Evolutionary conservation across 2,329 filamentous ascomycete species (phyloP).

Genomic region (Trichoderma sp.): DNA sequence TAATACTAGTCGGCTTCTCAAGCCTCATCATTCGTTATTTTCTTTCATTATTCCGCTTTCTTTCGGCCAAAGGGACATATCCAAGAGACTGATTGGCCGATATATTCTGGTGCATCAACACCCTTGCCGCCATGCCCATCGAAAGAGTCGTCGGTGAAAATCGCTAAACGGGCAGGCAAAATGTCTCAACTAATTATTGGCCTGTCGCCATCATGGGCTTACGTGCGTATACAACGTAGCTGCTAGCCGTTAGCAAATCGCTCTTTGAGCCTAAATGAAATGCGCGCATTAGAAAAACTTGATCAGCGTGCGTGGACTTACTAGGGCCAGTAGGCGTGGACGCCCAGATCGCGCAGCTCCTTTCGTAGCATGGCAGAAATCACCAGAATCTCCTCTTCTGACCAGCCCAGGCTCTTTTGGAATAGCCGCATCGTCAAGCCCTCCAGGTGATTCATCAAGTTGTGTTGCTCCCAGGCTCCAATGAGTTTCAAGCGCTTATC

Average conservation of each 20-base stretch:
- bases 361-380: slow-evolving; percentile 33
- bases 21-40: not conserved
- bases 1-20: not conserved
- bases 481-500: slow-evolving; percentile 51
- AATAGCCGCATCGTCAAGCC: slow-evolving; percentile 37
- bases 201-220: slow-evolving; percentile 20
- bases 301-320: slow-evolving; percentile 27
- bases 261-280: not conserved
- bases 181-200: not conserved
- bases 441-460: slow-evolving; percentile 30
- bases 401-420: slow-evolving; percentile 36
- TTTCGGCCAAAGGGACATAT: not conserved
- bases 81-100: not conserved
- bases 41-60: not conserved
- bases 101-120: not conserved
- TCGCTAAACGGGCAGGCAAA: not conserved
- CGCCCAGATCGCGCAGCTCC: slow-evolving; percentile 33
- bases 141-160: not conserved
- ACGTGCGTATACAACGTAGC: slow-evolving; percentile 26
- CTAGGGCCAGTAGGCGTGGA: slow-evolving; percentile 38
- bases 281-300: not conserved
- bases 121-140: not conserved
- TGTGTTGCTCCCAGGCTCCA: slow-evolving; percentile 36
- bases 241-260: slow-evolving; percentile 18
- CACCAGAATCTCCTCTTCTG: slow-evolving; percentile 31